A percentile compares a stretch with the other conserved stretches of the same genome.
These are phyloP conservation scores for Tolypocladium pustulatum DNA, from an alignment of 2,329 filamentous ascomycete genomes.

Conservation along the genomic window DNA sequence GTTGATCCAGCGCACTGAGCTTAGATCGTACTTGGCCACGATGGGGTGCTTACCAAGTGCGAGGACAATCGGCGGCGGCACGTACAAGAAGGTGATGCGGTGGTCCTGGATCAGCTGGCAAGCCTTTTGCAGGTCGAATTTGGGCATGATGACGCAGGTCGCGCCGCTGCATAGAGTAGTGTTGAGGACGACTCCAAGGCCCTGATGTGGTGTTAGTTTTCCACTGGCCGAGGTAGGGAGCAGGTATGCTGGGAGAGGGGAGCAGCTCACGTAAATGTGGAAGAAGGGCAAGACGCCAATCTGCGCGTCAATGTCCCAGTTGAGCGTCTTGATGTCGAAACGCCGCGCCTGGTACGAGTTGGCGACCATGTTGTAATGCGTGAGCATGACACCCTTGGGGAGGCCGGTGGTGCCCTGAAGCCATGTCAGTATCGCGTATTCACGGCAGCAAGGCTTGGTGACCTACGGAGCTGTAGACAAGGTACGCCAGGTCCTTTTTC, in stretches of 20 bases:
- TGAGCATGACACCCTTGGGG: slow-evolving; percentile 85
- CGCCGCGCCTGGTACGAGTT: slow-evolving; percentile 51
- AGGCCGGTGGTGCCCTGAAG: slow-evolving; percentile 68
- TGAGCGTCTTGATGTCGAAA: slow-evolving; percentile 42
- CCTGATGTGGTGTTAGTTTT: slow-evolving; percentile 9
- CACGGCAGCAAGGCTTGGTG: not conserved
- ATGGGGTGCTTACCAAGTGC: slow-evolving; percentile 69
- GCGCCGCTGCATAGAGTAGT: slow-evolving; percentile 45
- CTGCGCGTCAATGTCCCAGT: slow-evolving; percentile 58
- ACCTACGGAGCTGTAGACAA: slow-evolving; percentile 66
- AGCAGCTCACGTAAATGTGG: slow-evolving; percentile 67
- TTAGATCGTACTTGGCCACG: slow-evolving; percentile 72
- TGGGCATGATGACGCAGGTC: slow-evolving; percentile 57
- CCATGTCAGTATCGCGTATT: not conserved
- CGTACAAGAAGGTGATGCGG: slow-evolving; percentile 65
- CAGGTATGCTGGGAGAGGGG: not conserved
- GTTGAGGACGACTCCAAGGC: slow-evolving; percentile 20
- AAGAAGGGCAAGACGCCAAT: slow-evolving; percentile 81
- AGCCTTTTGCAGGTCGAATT: slow-evolving; percentile 74
- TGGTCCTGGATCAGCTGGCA: slow-evolving; percentile 68
- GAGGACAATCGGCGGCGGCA: slow-evolving; percentile 77
- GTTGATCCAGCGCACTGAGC: slow-evolving; percentile 71
- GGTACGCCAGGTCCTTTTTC: slow-evolving; percentile 64
- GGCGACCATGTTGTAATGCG: slow-evolving; percentile 70
- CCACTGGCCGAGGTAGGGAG: not conserved